phyloP scores from a whole-genome alignment of 2,329 filamentous ascomycete species.

The Gnomoniopsis smithogilvyi region DNA sequence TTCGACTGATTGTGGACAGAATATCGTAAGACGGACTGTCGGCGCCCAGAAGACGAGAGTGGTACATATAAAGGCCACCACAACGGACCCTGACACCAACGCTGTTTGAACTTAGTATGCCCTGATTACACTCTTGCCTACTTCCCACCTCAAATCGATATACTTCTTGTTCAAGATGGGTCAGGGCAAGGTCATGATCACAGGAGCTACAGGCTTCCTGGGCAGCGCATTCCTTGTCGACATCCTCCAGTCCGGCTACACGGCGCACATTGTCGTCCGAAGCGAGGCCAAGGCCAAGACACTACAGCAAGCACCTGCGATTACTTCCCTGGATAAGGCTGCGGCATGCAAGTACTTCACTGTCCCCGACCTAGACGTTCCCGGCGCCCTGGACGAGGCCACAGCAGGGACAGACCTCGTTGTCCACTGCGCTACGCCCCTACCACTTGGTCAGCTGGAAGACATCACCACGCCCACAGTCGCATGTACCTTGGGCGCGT shows the following conservation, averaged over 20 bases:
- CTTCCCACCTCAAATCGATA: background rate
- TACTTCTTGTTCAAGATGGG: background rate
- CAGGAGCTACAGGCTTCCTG: conserved; percentile 24
- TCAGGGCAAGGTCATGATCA: conserved; percentile 21
- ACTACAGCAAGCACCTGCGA: conserved; percentile 7
- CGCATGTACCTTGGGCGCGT: conserved; percentile 20
- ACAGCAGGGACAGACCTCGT: conserved; percentile 2
- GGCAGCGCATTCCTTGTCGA: conserved; percentile 22
- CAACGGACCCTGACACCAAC: too few species aligned
- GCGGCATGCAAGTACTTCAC: conserved; percentile 14
- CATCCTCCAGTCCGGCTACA: conserved; percentile 18
- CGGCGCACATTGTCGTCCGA: conserved; percentile 13
- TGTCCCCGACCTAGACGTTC: conserved; percentile 6
- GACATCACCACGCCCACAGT: conserved; percentile 20
- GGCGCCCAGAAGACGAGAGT: too few species aligned
- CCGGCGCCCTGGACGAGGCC: conserved; percentile 10
- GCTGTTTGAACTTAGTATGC: background rate
- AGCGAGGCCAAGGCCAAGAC: conserved; percentile 12
- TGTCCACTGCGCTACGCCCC: conserved; percentile 11
- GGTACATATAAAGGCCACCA: too few species aligned
- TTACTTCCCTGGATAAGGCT: conserved; percentile 7
- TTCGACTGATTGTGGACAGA: too few species aligned
- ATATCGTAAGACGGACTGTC: too few species aligned
- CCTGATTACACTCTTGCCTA: background rate
- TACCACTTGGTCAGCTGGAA: conserved; percentile 13